Conservation (phyloP, 2,329 filamentous ascomycete genomes). For the Fusarium musae region DNA sequence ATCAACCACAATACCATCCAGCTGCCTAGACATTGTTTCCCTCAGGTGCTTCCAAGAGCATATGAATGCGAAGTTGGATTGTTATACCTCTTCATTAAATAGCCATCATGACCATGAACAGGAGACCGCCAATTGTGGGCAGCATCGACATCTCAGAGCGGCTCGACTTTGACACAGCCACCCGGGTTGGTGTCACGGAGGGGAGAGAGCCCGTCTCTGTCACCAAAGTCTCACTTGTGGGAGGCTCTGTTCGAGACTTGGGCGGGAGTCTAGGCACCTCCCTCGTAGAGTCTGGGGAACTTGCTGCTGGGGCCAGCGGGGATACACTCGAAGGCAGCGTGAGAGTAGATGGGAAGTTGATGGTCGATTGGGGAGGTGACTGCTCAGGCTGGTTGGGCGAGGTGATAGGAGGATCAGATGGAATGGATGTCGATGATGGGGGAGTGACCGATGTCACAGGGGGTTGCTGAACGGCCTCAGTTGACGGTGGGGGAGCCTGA, state of each 20-base stretch:
- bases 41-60: background rate
- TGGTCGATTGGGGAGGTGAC: background rate
- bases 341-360: constrained; percentile 1
- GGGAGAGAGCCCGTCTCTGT: constrained; percentile 38
- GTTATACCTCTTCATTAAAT: background rate
- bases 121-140: constrained; percentile 38
- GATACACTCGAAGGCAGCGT: background rate
- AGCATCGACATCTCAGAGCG: constrained; percentile 37
- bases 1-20: constrained; percentile 13
- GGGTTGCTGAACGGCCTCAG: background rate
- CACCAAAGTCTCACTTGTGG: constrained; percentile 15
- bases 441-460: background rate
- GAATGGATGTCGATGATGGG: background rate
- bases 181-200: constrained; percentile 39
- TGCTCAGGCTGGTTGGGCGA: background rate
- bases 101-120: constrained; percentile 42
- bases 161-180: constrained; percentile 44
- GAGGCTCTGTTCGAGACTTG: background rate
- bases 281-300: background rate
- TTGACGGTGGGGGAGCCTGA: background rate
- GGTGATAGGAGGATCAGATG: background rate
- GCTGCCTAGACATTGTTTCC: background rate
- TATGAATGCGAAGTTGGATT: background rate
- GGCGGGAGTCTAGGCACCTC: background rate
- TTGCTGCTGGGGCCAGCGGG: background rate